Evolutionary conservation across 2,329 filamentous ascomycete genomes (phyloP), one percentile per base, ranked within the genome.

Genomic region (Raffaelea ambrosiae): DNA sequence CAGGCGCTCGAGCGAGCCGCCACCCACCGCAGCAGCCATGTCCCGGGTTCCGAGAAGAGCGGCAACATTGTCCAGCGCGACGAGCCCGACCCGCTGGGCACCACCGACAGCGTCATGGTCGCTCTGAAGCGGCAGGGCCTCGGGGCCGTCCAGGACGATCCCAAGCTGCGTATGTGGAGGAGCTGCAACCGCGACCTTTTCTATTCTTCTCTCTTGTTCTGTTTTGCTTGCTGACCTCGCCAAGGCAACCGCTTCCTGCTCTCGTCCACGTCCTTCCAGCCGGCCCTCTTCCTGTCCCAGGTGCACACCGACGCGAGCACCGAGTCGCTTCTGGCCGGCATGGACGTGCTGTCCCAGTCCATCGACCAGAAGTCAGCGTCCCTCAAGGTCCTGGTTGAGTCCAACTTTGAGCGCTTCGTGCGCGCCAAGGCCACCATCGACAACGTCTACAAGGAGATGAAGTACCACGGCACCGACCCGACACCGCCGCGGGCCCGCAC

Each of bases 361-460:
- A 98, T 98, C 59, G 93, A 97, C 59, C 88, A 97, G 67, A 98
- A 98, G 66, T 96, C 91, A 0, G 93, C 91, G 0, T 96, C 90
- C 4, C 77, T 98, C 52, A 98, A 98, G 63, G 86, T 95, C 11
- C 76, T 98, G 18, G 93, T 98, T 21, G 93, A 98, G 65, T 91
- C 88, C 54, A 98, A 98, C 64, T 98, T 98, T 62, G 94, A 98
- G 66, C 85, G 91, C 55, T 98, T 98, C 69, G 93, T 98, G 48
- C 85, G 88, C 53, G 93, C 93, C 40, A 98, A 98, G 66, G 88
- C 91, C 18, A 97, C 91, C 8, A 97, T 98, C 59, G 93, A 98
- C 68, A 95, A 95, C 67, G 93, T 98, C 46, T 98, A 98, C 68
- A 94, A 84, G 53, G 93, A 98, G 65, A 98, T 98, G 93, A 95